A percentile compares a stretch with the other conserved stretches of the same genome.
Conservation (phyloP, 1,284 basidiomycete species). For the Moniliophthora roreri region DNA sequence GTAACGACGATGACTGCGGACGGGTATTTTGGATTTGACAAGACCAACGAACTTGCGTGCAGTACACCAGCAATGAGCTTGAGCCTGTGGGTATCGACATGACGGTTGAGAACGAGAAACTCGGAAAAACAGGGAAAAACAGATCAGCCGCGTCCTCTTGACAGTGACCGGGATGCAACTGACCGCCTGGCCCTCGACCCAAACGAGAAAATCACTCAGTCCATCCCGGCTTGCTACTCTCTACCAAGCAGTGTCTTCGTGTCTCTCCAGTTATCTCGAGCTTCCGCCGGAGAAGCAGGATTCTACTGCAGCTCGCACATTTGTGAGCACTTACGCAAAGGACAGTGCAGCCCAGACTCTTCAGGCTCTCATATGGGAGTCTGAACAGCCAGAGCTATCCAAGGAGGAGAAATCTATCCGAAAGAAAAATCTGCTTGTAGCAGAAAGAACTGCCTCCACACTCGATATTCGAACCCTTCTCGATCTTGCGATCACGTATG, state of each 20-base stretch:
- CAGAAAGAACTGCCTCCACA: constrained; percentile 47
- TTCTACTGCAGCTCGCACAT: constrained; percentile 42
- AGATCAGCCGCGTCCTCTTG: too few relatives aligned
- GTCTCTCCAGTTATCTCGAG: constrained; percentile 44
- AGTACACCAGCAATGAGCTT: too few relatives aligned
- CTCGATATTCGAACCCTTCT: constrained; percentile 35
- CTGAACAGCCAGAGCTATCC: constrained; percentile 20
- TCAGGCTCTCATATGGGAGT: constrained; percentile 57
- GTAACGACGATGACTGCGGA: too few relatives aligned
- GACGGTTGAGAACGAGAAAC: too few relatives aligned
- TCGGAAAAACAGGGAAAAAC: too few relatives aligned
- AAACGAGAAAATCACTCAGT: constrained; percentile 47
- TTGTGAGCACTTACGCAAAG: constrained; percentile 57
- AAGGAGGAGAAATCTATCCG: constrained; percentile 45
- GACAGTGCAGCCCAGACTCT: constrained; percentile 52
- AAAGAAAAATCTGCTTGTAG: constrained; percentile 54
- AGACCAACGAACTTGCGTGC: too few relatives aligned
- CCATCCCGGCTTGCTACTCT: constrained; percentile 53
- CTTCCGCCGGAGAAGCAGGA: constrained; percentile 48
- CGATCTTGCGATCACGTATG: too few relatives aligned
- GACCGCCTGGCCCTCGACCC: constrained; percentile 39
- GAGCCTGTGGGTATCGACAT: too few relatives aligned
- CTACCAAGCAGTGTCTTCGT: constrained; percentile 44
- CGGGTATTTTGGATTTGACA: too few relatives aligned
- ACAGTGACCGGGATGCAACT: too few relatives aligned